Conservation (phyloP, 2,329 filamentous ascomycete genomes). For the Ploettnerulaceae sp. region DNA sequence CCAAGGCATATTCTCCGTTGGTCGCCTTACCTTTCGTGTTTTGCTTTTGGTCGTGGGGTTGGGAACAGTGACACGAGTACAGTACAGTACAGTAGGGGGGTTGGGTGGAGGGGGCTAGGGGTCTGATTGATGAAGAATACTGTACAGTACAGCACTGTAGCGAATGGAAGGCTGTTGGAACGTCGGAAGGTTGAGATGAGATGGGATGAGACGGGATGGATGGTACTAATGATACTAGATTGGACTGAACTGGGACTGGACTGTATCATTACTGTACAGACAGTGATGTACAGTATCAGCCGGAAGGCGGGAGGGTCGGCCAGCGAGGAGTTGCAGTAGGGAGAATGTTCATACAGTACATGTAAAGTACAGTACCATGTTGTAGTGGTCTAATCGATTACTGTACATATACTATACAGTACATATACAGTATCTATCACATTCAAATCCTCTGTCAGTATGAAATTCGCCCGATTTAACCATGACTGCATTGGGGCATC, state of each 20-base stretch:
- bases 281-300: no score
- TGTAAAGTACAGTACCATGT: no score
- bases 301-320: slow-evolving; percentile 1
- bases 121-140: neutral
- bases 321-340: neutral
- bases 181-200: neutral
- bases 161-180: slow-evolving; percentile 2
- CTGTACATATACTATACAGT: no score
- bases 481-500: no score
- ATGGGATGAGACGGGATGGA: neutral
- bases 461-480: no score
- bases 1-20: slow-evolving; percentile 15
- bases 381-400: no score
- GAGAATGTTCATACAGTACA: neutral
- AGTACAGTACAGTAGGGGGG: neutral
- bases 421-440: no score
- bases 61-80: slow-evolving; percentile 5
- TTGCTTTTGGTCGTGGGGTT: slow-evolving; percentile 11
- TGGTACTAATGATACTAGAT: neutral
- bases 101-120: neutral
- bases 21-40: slow-evolving; percentile 12
- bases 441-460: no score
- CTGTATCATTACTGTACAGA: no score
- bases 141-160: neutral
- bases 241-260: neutral